Base-by-base conservation (phyloP, 768 basidiomycete genomes). In the Tephrocybe sp. region DNA sequence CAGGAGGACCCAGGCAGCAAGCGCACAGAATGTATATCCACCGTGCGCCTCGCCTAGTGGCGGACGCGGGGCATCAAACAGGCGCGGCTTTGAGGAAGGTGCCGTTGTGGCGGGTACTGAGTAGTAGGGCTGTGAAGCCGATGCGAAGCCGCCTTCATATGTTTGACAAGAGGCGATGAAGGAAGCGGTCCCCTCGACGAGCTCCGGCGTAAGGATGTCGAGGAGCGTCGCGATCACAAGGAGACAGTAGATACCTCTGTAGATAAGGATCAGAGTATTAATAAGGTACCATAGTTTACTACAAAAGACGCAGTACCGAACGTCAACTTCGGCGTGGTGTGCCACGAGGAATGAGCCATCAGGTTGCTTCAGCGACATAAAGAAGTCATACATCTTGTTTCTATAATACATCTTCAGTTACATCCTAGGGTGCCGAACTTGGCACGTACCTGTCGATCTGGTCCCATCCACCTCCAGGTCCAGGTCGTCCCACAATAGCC, bases 41-140 rank as follows among this genome's bases (percentile, higher is more conserved):
- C 97, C 97, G 56, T 99, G 97, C 0, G 97, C 94, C 68, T 99
- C 97, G 9, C 95, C 95, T 18, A 97, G 82, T 0, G 87, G 74
- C 0, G 94, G 89, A 0, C 86, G 78, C 1, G 84, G 78, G 2
- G 65, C 39, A 21, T 53, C 40, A 6, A 56, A 13, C 11, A 56
- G 48, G 4, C 40, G 50, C 9, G 42, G 16, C 39, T 16, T 5
- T 21, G 18, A 16, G 42, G 21, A 15, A n/a, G 33, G 4, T 34
- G 13, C 13, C 33, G 11, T 7, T 63, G 2, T 67, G 57, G 34
- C 80, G 65, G 24, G 56, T 53, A 68, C 56, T 13, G 69, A 58
- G 54, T 79, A 79, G 51, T 83, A 86, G 0, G 90, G 83, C 45
- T 88, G 82, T 0, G 90, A 88, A 0, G 90, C 73, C 1, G 83